Base-by-base conservation (phyloP, 2,329 filamentous ascomycete genomes). In the Apiospora phragmitis region DNA sequence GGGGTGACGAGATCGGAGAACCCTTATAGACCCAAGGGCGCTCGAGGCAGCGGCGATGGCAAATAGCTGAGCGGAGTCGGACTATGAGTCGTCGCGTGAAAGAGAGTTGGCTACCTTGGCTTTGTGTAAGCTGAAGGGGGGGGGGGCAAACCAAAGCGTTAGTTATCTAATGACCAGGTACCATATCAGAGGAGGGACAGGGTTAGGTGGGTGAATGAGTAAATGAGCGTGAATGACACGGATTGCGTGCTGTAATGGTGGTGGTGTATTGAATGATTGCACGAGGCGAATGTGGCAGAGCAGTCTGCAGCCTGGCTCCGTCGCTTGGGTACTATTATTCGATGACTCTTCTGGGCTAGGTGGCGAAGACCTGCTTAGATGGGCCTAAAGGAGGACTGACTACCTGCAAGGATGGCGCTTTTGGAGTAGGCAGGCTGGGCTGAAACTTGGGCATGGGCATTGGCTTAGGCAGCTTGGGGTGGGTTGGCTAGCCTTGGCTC, bases 271-370 rank as follows among this genome's bases (percentile, higher is more conserved):
- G 55, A 62, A n/a, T 62, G 55, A 38, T 38, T 62, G 32, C 55
- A 16, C 55, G 55, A 62, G 55, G 65, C 65, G 65, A 38, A 43
- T 67, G 42, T 67, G 43, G 67, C 67, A 68, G 43, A 68, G 67
- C 65, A 67, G 65, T 42, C 11, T 29, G 65, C 38, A 62, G 55
- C 55, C 55, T 62, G 55, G 55, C 21, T 29, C 29, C 65, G n/a
- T 42, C 26, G 51, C 43, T 66, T 69, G 68, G 59, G 47, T 65
- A 67, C 65, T 67, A 67, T 74, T 73, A 72, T 38, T 38, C 55
- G 78, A 80, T 80, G 78, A 80, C 78, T 80, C 79, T 79, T 79
- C 79, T 74, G 73, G 73, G 73, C 75, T 76, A 77, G 76, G 79
- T 80, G 79, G 79, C 79, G 77, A 80, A 78, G 79, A 51, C 45